These are phyloP conservation scores for Simplicillium sp. DNA, from an alignment of 2,329 filamentous ascomycete species.

Conservation along the genomic window DNA sequence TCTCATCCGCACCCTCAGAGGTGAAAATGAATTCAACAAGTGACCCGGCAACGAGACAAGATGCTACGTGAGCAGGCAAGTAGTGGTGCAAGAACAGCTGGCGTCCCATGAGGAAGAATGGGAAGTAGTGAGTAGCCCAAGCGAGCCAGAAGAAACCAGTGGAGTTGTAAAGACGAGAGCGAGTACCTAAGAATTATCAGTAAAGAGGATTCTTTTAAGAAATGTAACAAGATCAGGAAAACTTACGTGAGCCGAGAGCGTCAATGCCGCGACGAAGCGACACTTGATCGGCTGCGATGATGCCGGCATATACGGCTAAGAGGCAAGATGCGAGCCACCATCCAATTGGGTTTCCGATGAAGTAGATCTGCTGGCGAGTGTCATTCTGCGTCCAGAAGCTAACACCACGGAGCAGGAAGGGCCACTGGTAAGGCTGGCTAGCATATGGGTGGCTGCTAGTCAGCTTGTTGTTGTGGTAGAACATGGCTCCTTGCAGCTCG, in stretches of 20 bases:
- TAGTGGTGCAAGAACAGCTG: slow-evolving; percentile 98
- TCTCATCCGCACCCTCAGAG: slow-evolving; percentile 62
- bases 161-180: slow-evolving; percentile 92
- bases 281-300: slow-evolving; percentile 85
- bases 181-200: slow-evolving; percentile 56
- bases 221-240: neutral
- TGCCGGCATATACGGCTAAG: slow-evolving; percentile 85
- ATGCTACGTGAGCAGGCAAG: slow-evolving; percentile 86
- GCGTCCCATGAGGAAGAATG: slow-evolving; percentile 96
- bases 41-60: slow-evolving; percentile 79
- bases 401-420: slow-evolving; percentile 91
- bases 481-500: slow-evolving; percentile 95
- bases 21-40: slow-evolving; percentile 95
- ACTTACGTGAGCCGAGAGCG: slow-evolving; percentile 86
- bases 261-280: slow-evolving; percentile 89
- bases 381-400: slow-evolving; percentile 99
- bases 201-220: neutral
- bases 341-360: slow-evolving; percentile 89
- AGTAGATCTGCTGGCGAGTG: slow-evolving; percentile 95
- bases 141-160: slow-evolving; percentile 98
- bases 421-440: slow-evolving; percentile 93
- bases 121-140: slow-evolving; percentile 95
- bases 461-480: slow-evolving; percentile 97
- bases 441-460: slow-evolving; percentile 96
- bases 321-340: slow-evolving; percentile 96